Evolutionary conservation across 2,329 filamentous ascomycete genomes (phyloP), one percentile per base, ranked within the genome.

Genomic region (Colletotrichum eleusines): DNA sequence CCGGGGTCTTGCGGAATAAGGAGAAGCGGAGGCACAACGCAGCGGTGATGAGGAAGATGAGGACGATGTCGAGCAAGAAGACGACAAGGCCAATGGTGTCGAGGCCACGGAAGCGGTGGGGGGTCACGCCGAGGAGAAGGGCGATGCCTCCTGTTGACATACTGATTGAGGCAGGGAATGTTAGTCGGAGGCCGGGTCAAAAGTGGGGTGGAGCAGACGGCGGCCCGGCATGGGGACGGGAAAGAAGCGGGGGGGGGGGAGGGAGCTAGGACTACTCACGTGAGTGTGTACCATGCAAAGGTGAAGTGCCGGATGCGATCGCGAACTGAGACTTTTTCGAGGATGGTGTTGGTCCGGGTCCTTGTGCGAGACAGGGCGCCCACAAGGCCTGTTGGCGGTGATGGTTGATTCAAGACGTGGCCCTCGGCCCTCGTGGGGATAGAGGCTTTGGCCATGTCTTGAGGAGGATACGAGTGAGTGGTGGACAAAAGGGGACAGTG

Each of bases 271-370:
- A 53, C 68, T 54, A 53, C 68, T 54, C 23, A 71, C 68, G 73
- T 76, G 31, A 85, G 81, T 23, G 87, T 86, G 76, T 88, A 91
- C 86, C 88, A 89, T 65, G 84, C 84, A 86, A 84, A 85, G 4
- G 83, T 85, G 73, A 85, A 84, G 74, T 84, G 83, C 28, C 74
- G 66, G 28, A 79, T 71, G 35, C 77, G 74, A 40, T 78, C 74
- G 50, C 75, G 73, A 18, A 79, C 46, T 7, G 71, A 71, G 11
- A 72, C 58, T 12, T 68, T 69, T 53, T 68, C 69, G 28, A 71
- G 69, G 8, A 71, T 63, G 11, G 58, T 71, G 53, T 63, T 71
- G 58, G 69, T 71, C 16, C 69, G 65, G 53, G 44, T 68, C 20
- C 54, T 66, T 23, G 69, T 71, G 44, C 64, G 69, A 5, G 69